A percentile compares a stretch with the other conserved stretches of the same genome.
Evolutionary conservation across 2,329 filamentous ascomycete species (phyloP).

Genomic region (Botrytis elliptica): DNA sequence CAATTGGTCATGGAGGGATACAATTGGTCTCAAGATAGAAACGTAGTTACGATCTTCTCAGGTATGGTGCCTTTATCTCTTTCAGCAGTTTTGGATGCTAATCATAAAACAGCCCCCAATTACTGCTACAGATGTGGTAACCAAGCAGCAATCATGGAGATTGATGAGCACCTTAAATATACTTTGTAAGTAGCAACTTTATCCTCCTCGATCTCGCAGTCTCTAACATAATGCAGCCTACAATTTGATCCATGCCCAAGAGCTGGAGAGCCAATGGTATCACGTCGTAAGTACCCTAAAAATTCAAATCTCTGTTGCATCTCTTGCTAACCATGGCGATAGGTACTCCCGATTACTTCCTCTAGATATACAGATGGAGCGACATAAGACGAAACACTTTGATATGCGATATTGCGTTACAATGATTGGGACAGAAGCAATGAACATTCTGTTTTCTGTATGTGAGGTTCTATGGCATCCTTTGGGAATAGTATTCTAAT

Average conservation of each 20-base stretch:
- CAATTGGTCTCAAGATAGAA: constrained; percentile 98
- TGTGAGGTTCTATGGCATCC: constrained; percentile 25
- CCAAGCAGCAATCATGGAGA: constrained; percentile 99
- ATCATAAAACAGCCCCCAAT: constrained; percentile 62
- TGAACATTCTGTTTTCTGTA: constrained; percentile 33
- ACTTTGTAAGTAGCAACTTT: constrained; percentile 78
- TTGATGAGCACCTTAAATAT: constrained; percentile 98
- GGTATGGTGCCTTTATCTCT: constrained; percentile 50
- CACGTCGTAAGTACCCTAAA: constrained; percentile 62
- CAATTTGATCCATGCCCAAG: constrained; percentile 98
- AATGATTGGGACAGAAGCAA: constrained; percentile 27
- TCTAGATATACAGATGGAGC: constrained; percentile 54
- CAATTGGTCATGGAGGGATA: constrained; percentile 99
- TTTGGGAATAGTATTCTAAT: constrained; percentile 23
- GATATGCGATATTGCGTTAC: constrained; percentile 21
- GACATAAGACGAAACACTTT: constrained; percentile 20
- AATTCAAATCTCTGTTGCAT: not conserved
- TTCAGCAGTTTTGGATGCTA: constrained; percentile 29
- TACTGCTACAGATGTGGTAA: constrained; percentile 99
- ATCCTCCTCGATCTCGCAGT: constrained; percentile 8
- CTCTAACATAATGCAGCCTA: constrained; percentile 61
- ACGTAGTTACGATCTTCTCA: constrained; percentile 98
- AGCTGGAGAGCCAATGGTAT: constrained; percentile 98
- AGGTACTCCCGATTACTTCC: constrained; percentile 97
- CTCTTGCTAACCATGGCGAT: constrained; percentile 24